Evolutionary conservation across 2,329 filamentous ascomycete genomes (phyloP).

Genomic region (Ceratocystis colombiana): DNA sequence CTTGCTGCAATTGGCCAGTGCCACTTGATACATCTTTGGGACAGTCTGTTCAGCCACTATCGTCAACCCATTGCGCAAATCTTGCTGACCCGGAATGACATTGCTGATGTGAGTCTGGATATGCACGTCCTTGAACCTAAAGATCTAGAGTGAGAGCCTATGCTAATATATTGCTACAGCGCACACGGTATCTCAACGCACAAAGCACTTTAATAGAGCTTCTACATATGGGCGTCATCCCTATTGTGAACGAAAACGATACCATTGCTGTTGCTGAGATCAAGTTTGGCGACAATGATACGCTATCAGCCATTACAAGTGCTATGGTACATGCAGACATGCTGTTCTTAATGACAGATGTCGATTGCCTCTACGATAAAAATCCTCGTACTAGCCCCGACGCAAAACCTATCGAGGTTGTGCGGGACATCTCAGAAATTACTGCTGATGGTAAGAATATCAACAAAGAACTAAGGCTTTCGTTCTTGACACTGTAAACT

Average conservation of each 20-base stretch:
- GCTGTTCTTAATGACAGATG: conserved; percentile 96
- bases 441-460: conserved; percentile 59
- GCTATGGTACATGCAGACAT: conserved; percentile 97
- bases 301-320: conserved; percentile 87
- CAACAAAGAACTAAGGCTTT: neutral
- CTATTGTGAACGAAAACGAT: conserved; percentile 98
- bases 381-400: conserved; percentile 80
- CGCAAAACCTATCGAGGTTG: conserved; percentile 80
- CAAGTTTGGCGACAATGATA: conserved; percentile 99
- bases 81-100: conserved; percentile 86
- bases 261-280: conserved; percentile 95
- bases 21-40: conserved; percentile 89
- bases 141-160: neutral
- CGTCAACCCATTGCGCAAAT: conserved; percentile 90
- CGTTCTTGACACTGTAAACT: conserved; percentile 21
- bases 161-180: conserved; percentile 38
- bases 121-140: neutral
- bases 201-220: conserved; percentile 90
- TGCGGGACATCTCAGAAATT: conserved; percentile 74
- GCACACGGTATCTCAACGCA: conserved; percentile 89
- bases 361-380: conserved; percentile 93
- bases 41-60: conserved; percentile 78
- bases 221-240: conserved; percentile 88
- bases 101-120: conserved; percentile 62
- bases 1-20: conserved; percentile 94